These are phyloP conservation scores for Ophiosphaerella herpotricha DNA, from an alignment of 2,329 filamentous ascomycete species.

Conservation along the genomic window DNA sequence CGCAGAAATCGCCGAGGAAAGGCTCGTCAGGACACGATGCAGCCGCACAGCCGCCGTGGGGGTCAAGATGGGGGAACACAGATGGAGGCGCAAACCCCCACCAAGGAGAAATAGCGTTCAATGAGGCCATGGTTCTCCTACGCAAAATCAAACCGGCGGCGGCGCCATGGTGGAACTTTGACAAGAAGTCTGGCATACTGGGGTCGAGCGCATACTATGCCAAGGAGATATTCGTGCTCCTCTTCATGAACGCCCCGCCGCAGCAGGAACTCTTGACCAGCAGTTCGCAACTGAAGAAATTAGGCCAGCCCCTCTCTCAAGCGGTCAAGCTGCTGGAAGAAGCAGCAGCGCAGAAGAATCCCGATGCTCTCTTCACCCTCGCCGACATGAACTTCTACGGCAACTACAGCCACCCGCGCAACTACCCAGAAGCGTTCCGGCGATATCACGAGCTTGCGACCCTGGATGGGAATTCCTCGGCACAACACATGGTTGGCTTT, in stretches of 20 bases:
- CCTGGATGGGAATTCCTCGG: slow-evolving; percentile 82
- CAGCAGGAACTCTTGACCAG: slow-evolving; percentile 51
- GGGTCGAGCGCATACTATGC: slow-evolving; percentile 64
- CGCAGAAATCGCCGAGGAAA: slow-evolving; percentile 32
- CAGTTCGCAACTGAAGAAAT: slow-evolving; percentile 46
- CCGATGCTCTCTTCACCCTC: slow-evolving; percentile 86
- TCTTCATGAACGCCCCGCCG: slow-evolving; percentile 67
- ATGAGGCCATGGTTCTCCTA: slow-evolving; percentile 49
- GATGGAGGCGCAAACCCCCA: slow-evolving; percentile 14
- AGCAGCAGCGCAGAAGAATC: slow-evolving; percentile 62
- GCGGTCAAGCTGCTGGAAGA: slow-evolving; percentile 64
- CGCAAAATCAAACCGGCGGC: slow-evolving; percentile 49
- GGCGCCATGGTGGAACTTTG: slow-evolving; percentile 46
- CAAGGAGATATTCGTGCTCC: slow-evolving; percentile 64
- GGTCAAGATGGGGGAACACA: slow-evolving; percentile 24
- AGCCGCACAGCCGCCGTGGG: slow-evolving; percentile 21
- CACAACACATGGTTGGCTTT: slow-evolving; percentile 92
- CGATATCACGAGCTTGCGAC: slow-evolving; percentile 80
- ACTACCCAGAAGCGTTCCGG: slow-evolving; percentile 78
- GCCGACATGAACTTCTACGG: slow-evolving; percentile 97
- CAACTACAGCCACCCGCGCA: slow-evolving; percentile 84
- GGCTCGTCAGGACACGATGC: slow-evolving; percentile 16
- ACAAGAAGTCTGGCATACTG: slow-evolving; percentile 62
- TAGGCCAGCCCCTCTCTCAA: slow-evolving; percentile 58
- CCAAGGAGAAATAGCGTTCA: slow-evolving; percentile 32